These are phyloP conservation scores for Auricularia auricula-judae DNA, from an alignment of 768 basidiomycete species.

Conservation along the genomic window DNA sequence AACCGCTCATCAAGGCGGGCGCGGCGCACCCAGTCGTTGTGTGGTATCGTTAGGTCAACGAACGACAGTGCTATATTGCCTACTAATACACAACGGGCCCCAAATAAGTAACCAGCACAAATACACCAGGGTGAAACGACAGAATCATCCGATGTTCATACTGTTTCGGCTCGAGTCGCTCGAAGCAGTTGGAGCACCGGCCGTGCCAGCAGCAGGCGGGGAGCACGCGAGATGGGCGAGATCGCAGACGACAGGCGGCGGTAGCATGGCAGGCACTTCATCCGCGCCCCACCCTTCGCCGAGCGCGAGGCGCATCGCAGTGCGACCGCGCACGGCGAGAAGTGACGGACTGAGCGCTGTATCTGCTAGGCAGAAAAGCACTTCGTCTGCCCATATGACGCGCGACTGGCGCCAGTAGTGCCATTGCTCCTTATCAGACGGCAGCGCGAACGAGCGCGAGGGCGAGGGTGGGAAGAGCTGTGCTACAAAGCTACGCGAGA, in stretches of 20 bases:
- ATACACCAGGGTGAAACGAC: too few relatives aligned
- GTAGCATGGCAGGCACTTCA: neutral
- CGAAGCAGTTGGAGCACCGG: neutral
- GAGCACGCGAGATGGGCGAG: neutral
- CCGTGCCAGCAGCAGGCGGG: neutral
- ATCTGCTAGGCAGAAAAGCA: neutral
- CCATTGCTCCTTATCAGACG: neutral
- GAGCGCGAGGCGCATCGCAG: neutral
- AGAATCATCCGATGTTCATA: too few relatives aligned
- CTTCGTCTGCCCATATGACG: neutral
- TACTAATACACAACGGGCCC: too few relatives aligned
- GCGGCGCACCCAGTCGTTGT: too few relatives aligned
- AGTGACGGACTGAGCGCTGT: neutral
- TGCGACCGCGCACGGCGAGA: neutral
- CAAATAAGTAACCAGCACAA: too few relatives aligned
- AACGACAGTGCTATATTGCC: too few relatives aligned
- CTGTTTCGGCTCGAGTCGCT: too few relatives aligned
- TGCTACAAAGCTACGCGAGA: neutral
- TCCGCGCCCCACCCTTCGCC: neutral
- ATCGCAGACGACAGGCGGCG: neutral
- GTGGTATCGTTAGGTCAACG: too few relatives aligned
- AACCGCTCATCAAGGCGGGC: too few relatives aligned
- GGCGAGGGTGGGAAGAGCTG: neutral
- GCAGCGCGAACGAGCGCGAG: neutral
- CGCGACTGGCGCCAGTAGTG: constrained; percentile 1